These are phyloP conservation scores for Sonneratia alba DNA, from an alignment of 345 rosid genomes.

Conservation along the genomic window DNA sequence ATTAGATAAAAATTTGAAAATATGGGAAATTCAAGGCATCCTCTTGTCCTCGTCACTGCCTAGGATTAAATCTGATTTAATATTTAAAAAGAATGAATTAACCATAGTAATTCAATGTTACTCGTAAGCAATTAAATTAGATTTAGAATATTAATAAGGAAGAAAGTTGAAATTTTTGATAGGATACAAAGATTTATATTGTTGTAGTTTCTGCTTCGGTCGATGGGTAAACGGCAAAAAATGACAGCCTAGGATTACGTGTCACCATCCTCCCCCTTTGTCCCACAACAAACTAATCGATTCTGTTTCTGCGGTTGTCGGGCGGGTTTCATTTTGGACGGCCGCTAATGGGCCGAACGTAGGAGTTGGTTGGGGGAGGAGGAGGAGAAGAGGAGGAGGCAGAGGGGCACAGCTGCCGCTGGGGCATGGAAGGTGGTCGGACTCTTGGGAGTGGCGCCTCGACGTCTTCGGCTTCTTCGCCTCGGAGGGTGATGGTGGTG, in stretches of 20 bases:
- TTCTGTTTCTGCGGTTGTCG: neutral
- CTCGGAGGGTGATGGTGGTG: constrained; percentile 62
- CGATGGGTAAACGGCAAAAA: neutral
- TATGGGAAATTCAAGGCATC: no score
- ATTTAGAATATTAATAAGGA: no score
- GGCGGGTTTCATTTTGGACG: neutral
- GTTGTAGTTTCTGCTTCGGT: no score
- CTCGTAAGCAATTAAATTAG: no score
- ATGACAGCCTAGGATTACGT: neutral
- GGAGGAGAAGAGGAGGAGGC: neutral
- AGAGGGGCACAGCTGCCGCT: neutral
- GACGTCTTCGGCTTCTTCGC: constrained; percentile 1
- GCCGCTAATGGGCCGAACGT: neutral
- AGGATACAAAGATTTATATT: no score
- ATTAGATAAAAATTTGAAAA: no score
- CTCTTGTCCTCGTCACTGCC: no score
- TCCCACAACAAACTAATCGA: neutral
- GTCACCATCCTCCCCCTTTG: neutral
- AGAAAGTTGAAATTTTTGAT: no score
- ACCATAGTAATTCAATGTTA: no score
- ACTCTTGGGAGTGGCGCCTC: neutral
- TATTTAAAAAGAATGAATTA: no score
- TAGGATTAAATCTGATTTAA: no score
- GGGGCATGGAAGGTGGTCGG: constrained; percentile 20
- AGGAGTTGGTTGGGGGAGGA: neutral